Conservation (phyloP, 2,329 filamentous ascomycete genomes). For the Balansia obtecta region DNA sequence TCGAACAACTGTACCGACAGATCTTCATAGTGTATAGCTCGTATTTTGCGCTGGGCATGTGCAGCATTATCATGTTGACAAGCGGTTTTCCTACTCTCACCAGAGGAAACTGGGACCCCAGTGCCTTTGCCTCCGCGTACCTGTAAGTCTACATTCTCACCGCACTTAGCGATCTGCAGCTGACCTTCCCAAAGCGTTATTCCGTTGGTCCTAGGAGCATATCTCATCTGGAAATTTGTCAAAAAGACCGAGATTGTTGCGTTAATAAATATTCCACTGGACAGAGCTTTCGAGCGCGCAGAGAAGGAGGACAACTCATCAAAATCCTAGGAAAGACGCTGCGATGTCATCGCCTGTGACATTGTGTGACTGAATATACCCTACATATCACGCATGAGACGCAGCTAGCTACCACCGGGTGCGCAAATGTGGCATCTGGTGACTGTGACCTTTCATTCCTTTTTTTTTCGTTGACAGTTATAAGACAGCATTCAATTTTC, state of each 20-base stretch:
- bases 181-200: slow-evolving; percentile 35
- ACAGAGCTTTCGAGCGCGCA: slow-evolving; percentile 37
- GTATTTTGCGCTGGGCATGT: slow-evolving; percentile 45
- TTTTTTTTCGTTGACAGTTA: too few relatives aligned
- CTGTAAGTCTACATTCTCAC: slow-evolving; percentile 30
- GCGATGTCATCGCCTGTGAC: background rate
- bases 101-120: slow-evolving; percentile 42
- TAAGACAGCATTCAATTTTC: too few relatives aligned
- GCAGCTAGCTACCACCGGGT: background rate
- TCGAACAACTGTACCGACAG: slow-evolving; percentile 4
- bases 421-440: too few relatives aligned
- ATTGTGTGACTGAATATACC: background rate
- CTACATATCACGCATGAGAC: background rate
- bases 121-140: slow-evolving; percentile 48
- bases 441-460: too few relatives aligned
- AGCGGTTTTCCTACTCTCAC: slow-evolving; percentile 55
- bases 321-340: slow-evolving; percentile 4
- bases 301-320: slow-evolving; percentile 14
- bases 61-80: slow-evolving; percentile 54
- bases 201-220: slow-evolving; percentile 43
- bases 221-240: slow-evolving; percentile 50
- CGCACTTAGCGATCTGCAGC: background rate
- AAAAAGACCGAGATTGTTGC: slow-evolving; percentile 47
- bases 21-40: slow-evolving; percentile 43
- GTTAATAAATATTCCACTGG: slow-evolving; percentile 38